Evolutionary conservation across 2,329 filamentous ascomycete species (phyloP).

Genomic region (Dactylonectria macrodidyma): DNA sequence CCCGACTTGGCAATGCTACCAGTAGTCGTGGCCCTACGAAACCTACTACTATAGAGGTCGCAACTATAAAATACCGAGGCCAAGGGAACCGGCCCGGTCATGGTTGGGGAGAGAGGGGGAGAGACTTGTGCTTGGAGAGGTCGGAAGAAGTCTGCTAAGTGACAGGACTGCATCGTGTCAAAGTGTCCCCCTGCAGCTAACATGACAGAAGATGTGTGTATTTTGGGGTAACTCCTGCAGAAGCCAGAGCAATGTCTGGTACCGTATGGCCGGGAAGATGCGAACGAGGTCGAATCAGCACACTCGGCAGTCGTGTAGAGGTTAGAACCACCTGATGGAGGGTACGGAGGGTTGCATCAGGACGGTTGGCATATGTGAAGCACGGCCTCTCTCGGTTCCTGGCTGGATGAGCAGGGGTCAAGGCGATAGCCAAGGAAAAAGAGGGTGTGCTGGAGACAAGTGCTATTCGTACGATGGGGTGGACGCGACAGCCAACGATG

Average conservation of each 20-base stretch:
- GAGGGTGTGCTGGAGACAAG: background rate
- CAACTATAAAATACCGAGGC: too few relatives aligned
- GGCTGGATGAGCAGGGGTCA: background rate
- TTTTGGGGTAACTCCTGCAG: background rate
- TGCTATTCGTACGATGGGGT: background rate
- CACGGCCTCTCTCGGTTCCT: background rate
- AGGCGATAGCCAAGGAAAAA: background rate
- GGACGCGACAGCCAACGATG: background rate
- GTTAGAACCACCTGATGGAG: background rate
- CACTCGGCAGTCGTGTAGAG: background rate
- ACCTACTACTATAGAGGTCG: background rate
- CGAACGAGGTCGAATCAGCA: background rate
- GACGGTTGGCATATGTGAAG: slow-evolving; percentile 4
- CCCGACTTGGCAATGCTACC: background rate
- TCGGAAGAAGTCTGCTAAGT: background rate
- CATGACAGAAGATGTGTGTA: background rate
- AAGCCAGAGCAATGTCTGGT: background rate
- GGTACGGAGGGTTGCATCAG: slow-evolving; percentile 4
- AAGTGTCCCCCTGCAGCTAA: background rate
- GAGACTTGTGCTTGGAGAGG: background rate
- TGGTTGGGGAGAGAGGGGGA: background rate
- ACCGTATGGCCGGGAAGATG: background rate
- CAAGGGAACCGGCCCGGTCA: background rate
- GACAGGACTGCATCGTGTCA: too few relatives aligned
- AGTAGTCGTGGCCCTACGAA: background rate